Evolutionary conservation across 2,329 filamentous ascomycete genomes (phyloP), one percentile per base, ranked within the genome.

Genomic region (Monilinia laxa): DNA sequence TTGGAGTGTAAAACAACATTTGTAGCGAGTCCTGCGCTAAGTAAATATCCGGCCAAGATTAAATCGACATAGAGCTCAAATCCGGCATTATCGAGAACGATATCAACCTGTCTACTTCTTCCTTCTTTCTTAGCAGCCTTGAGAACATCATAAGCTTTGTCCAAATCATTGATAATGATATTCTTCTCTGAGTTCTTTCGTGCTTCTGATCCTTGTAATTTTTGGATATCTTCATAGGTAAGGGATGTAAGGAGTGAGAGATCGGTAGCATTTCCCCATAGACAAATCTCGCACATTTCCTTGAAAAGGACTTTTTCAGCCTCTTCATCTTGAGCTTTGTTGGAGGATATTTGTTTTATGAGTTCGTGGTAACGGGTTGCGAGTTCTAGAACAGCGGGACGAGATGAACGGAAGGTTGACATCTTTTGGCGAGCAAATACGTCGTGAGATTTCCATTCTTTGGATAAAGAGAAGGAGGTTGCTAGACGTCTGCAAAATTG

Each of bases 11-110:
- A 84, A 25, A 98, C 88, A 18, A 99, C 84, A 31, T 87, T 87
- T 0, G 93, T 97, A 0, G 95, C 95, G 7, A 99, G 86, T 0
- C 90, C 91, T 0, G 92, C 84, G 0, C 92, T 88, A 9, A 99
- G 83, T 18, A 99, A 83, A 76, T 96, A 99, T 0, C 93, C 94
- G 0, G 92, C 93, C 2, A 99, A 84, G 67, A 98, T 88, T 12
- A 99, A 84, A 76, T 99, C 95, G 71, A 98, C 95, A 76, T 93
- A 99, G 16, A 99, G 85, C 81, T 99, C 95, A 76, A 99, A 99
- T 7, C 95, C 95, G 25, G 95, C 92, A 73, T 99, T 99, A 78
- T 99, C 95, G 6, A 99, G 89, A 2, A 99, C 90, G 70, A 99
- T 94, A 74, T 99, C 95, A 2, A 99, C 90, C 20, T 92, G 85